Conservation (phyloP, 2,329 filamentous ascomycete species). For the Alternaria sp. region DNA sequence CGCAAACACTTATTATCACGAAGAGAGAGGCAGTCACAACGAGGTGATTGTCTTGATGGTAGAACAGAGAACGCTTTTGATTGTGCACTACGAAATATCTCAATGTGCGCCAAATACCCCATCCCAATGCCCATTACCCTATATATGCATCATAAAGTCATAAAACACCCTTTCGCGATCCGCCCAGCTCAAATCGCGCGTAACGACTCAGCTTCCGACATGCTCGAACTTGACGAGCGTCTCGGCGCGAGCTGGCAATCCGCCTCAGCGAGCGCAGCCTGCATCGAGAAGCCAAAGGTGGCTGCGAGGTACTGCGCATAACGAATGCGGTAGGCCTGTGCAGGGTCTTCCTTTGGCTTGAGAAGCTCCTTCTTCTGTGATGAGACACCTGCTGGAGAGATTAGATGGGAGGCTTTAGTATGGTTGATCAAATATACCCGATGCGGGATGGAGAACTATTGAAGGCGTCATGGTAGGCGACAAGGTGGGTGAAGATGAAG, state of each 20-base stretch:
- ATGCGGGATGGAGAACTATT: slow-evolving; percentile 49
- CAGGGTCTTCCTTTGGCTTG: slow-evolving; percentile 41
- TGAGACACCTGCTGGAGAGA: slow-evolving; percentile 38
- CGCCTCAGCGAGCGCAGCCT: slow-evolving; percentile 47
- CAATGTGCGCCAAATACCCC: slow-evolving; percentile 28
- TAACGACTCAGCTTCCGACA: slow-evolving; percentile 45
- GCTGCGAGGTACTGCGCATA: slow-evolving; percentile 50
- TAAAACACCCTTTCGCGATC: slow-evolving; percentile 8
- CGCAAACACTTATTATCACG: background rate
- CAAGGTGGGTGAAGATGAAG: slow-evolving; percentile 42
- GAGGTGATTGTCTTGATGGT: background rate
- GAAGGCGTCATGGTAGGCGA: slow-evolving; percentile 38
- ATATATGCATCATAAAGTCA: slow-evolving; percentile 33
- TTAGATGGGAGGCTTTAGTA: slow-evolving; percentile 45
- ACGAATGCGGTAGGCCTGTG: slow-evolving; percentile 43
- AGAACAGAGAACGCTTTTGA: slow-evolving; percentile 21
- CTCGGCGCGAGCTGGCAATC: slow-evolving; percentile 45
- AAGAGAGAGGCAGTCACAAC: background rate
- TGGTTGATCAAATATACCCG: slow-evolving; percentile 50
- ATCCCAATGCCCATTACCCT: slow-evolving; percentile 28
- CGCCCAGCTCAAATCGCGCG: slow-evolving; percentile 32
- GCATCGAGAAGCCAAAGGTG: slow-evolving; percentile 49
- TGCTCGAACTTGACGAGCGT: slow-evolving; percentile 40
- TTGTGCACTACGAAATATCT: slow-evolving; percentile 19
- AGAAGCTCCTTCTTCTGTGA: slow-evolving; percentile 41